A percentile compares a stretch with the other conserved stretches of the same genome.
Conservation (phyloP, 768 basidiomycete species). For the Dictyophora rubrovolvata region DNA sequence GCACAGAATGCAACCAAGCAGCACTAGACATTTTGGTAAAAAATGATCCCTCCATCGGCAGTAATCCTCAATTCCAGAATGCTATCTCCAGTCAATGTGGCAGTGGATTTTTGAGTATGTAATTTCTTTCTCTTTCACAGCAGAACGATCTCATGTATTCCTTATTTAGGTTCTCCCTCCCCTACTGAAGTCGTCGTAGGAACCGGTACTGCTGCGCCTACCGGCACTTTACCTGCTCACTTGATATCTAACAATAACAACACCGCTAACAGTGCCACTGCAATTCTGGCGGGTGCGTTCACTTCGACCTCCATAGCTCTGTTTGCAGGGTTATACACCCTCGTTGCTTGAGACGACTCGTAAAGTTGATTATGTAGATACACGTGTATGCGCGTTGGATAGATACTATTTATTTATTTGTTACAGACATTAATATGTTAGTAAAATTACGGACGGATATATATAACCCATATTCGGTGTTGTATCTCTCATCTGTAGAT, state of each 20-base stretch:
- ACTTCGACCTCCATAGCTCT: neutral
- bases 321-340: neutral
- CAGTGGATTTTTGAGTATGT: conserved; percentile 21
- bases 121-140: neutral
- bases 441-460: too few relatives aligned
- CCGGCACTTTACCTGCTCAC: neutral
- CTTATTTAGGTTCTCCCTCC: conserved; percentile 17
- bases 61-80: conserved; percentile 10
- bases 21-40: conserved; percentile 20
- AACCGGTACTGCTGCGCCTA: conserved; percentile 8
- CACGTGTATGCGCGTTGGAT: too few relatives aligned
- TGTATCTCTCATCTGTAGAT: too few relatives aligned
- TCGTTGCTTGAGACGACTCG: neutral
- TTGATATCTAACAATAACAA: neutral
- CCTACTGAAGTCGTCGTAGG: conserved; percentile 17
- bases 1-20: conserved; percentile 26
- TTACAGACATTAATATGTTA: too few relatives aligned
- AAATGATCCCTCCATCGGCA: conserved; percentile 16
- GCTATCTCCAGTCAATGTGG: conserved; percentile 20
- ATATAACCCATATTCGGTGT: too few relatives aligned
- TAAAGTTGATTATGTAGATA: too few relatives aligned
- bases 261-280: neutral
- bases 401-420: too few relatives aligned
- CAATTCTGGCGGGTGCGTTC: neutral
- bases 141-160: neutral